Evolutionary conservation across 768 basidiomycete species (phyloP).

Genomic region (Dioszegia hungarica): DNA sequence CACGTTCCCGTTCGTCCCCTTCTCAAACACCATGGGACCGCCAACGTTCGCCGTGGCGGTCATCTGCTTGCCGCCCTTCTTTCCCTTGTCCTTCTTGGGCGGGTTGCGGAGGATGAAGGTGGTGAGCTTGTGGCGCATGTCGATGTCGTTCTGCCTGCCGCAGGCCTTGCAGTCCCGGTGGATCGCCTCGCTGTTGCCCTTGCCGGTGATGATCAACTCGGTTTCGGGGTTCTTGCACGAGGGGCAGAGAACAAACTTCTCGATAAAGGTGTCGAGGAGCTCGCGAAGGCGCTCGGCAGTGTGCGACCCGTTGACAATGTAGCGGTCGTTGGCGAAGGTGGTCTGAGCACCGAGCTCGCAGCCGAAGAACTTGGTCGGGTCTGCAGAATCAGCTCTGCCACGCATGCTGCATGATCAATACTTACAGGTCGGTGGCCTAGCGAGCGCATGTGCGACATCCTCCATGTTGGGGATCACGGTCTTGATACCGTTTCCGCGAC

Average conservation of each 20-base stretch:
- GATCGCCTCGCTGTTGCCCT: slow-evolving; percentile 71
- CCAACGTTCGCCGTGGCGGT: slow-evolving; percentile 47
- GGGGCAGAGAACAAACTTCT: slow-evolving; percentile 95
- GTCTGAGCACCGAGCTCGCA: slow-evolving; percentile 98
- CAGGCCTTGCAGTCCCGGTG: slow-evolving; percentile 98
- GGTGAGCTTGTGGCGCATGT: slow-evolving; percentile 94
- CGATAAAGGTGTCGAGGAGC: slow-evolving; percentile 93
- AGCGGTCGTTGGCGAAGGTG: slow-evolving; percentile 90
- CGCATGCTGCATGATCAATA: not conserved
- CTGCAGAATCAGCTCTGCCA: slow-evolving; percentile 46
- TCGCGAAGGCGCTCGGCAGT: slow-evolving; percentile 86
- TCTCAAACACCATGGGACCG: slow-evolving; percentile 50
- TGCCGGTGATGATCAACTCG: slow-evolving; percentile 73
- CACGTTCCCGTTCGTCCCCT: slow-evolving; percentile 47
- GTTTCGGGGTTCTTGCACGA: slow-evolving; percentile 99
- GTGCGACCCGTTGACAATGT: slow-evolving; percentile 98
- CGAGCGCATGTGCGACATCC: slow-evolving; percentile 90
- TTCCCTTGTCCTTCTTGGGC: slow-evolving; percentile 63
- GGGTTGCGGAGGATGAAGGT: slow-evolving; percentile 98
- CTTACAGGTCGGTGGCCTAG: slow-evolving; percentile 74
- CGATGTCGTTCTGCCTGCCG: slow-evolving; percentile 81
- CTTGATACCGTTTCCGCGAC: slow-evolving; percentile 99
- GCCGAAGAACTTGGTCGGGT: slow-evolving; percentile 98
- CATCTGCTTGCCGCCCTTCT: slow-evolving; percentile 52
- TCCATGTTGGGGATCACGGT: slow-evolving; percentile 98